These are phyloP conservation scores for Epichloe glyceriae DNA, from an alignment of 2,329 filamentous ascomycete genomes.

Conservation along the genomic window DNA sequence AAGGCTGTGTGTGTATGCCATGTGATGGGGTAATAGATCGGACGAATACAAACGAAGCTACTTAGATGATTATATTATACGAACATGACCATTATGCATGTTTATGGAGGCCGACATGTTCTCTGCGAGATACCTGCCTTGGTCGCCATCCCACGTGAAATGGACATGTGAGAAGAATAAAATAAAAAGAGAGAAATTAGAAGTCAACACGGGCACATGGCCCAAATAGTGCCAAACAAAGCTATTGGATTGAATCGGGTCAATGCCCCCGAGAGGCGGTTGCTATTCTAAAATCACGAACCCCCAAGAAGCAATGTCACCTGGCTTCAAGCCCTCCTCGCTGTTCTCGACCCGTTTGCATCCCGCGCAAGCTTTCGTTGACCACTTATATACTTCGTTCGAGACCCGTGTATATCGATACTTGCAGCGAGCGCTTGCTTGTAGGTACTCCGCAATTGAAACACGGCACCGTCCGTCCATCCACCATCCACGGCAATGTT, in stretches of 20 bases:
- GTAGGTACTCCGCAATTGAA: slow-evolving; percentile 4
- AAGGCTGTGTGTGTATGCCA: too few relatives aligned
- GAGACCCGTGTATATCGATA: slow-evolving; percentile 1
- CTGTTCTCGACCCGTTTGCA: neutral
- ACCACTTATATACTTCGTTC: neutral
- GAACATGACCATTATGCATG: too few relatives aligned
- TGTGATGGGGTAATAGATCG: too few relatives aligned
- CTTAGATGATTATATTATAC: too few relatives aligned
- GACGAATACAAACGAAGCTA: too few relatives aligned
- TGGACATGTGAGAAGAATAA: neutral
- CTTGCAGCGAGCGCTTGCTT: slow-evolving; percentile 4
- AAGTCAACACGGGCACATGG: neutral
- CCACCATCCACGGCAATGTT: neutral
- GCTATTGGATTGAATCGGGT: neutral
- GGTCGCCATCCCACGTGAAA: too few relatives aligned
- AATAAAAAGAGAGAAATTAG: neutral
- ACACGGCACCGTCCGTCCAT: slow-evolving; percentile 1
- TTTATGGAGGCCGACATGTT: too few relatives aligned
- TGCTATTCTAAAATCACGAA: neutral
- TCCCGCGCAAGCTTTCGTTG: neutral
- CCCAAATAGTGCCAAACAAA: neutral
- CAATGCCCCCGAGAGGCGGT: neutral
- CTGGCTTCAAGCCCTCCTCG: neutral
- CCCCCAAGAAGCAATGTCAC: neutral
- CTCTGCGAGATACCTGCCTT: too few relatives aligned